A percentile compares a stretch with the other conserved stretches of the same genome.
phyloP scores from a whole-genome alignment of 495 filamentous ascomycete species.

The Hypoxylon trugodes region DNA sequence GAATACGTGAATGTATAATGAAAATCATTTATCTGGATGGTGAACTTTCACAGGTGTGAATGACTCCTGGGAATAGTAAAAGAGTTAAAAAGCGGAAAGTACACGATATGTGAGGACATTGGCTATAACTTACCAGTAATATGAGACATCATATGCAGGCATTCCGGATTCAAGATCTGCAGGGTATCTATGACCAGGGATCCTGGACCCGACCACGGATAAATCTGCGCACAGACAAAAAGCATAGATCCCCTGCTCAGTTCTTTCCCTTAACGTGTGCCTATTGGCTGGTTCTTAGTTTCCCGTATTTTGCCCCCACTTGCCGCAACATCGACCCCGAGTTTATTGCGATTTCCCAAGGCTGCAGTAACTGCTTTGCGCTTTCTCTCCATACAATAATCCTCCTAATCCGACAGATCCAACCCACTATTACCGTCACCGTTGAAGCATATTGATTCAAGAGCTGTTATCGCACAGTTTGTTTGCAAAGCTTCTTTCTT shows the following conservation, averaged over 20 bases:
- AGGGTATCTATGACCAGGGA: slow-evolving; percentile 19
- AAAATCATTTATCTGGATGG: too few species aligned
- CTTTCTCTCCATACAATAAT: slow-evolving; percentile 11
- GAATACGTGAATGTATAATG: too few species aligned
- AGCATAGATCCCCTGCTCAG: neutral
- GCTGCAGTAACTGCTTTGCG: slow-evolving; percentile 4
- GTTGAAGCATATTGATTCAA: neutral
- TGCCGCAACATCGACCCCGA: slow-evolving; percentile 9
- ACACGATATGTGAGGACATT: too few species aligned
- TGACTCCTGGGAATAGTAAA: too few species aligned
- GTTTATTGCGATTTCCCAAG: neutral
- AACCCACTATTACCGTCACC: neutral
- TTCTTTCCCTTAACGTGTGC: neutral
- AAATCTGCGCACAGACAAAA: slow-evolving; percentile 5
- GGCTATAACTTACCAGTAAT: neutral
- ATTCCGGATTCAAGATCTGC: slow-evolving; percentile 23
- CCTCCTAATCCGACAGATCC: neutral
- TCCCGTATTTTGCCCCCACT: slow-evolving; percentile 11
- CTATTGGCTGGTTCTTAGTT: neutral
- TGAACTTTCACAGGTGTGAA: too few species aligned
- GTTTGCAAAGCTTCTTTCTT: neutral
- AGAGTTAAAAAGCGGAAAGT: too few species aligned
- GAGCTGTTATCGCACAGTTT: neutral
- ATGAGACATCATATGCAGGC: slow-evolving; percentile 14
- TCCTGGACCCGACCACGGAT: slow-evolving; percentile 8